Evolutionary conservation across 139 green algal species (phyloP).

Genomic region (Chlorella sp.): DNA sequence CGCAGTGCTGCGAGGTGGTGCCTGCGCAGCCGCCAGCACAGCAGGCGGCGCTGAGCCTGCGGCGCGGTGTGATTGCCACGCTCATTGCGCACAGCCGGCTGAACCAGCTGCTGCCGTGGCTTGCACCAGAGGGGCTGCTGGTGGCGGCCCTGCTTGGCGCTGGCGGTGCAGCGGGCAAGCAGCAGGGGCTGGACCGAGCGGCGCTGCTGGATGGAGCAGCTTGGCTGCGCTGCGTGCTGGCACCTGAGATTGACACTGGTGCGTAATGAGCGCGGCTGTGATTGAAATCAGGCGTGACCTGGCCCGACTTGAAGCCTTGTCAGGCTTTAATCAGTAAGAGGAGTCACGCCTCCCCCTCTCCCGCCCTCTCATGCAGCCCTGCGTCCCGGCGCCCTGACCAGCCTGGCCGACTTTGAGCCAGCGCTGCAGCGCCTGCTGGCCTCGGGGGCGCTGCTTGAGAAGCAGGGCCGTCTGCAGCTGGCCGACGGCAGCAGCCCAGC

Average conservation of each 20-base stretch:
- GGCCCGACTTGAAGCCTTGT: no score
- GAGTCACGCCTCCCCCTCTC: no score
- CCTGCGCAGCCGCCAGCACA: background rate
- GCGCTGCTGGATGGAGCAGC: constrained; percentile 51
- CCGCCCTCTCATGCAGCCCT: constrained; percentile 3
- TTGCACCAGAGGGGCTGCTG: constrained; percentile 30
- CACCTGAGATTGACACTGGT: constrained; percentile 27
- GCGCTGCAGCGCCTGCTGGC: constrained; percentile 6
- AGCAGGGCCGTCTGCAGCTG: background rate
- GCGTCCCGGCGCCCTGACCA: background rate
- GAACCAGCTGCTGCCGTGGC: constrained; percentile 46
- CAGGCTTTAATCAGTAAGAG: no score
- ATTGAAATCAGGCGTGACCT: no score
- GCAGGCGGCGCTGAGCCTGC: constrained; percentile 6
- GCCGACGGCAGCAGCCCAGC: background rate
- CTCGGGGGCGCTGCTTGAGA: background rate
- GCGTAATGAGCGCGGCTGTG: background rate
- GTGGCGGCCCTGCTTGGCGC: constrained; percentile 10
- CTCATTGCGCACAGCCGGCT: constrained; percentile 41
- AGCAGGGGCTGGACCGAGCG: background rate
- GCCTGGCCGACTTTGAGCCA: background rate
- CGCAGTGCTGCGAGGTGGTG: background rate
- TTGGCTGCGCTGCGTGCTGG: constrained; percentile 51
- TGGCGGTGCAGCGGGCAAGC: background rate
- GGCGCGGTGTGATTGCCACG: constrained; percentile 3